These are phyloP conservation scores for Syncephalastrum sp. DNA, from an alignment of 371 early-diverging fungal genomes.

Conservation along the genomic window DNA sequence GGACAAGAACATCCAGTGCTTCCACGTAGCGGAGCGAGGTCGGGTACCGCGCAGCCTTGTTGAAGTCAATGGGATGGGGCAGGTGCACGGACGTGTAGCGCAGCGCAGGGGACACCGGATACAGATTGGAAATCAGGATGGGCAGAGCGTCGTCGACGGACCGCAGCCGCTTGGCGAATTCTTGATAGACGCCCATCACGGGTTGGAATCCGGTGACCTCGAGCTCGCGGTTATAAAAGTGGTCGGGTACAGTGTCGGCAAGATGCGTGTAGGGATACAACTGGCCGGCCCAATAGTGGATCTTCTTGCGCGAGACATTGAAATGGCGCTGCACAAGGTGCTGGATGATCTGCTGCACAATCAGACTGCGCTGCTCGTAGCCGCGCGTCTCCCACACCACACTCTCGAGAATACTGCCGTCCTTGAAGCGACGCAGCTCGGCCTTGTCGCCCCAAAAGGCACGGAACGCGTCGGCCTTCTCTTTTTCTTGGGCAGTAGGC, in stretches of 20 bases:
- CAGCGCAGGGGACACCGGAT: conserved; percentile 64
- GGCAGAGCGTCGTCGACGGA: conserved; percentile 73
- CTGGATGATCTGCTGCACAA: conserved; percentile 78
- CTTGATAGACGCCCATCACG: conserved; percentile 68
- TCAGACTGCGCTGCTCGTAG: conserved; percentile 70
- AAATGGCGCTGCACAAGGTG: conserved; percentile 77
- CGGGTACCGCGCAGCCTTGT: conserved; percentile 38
- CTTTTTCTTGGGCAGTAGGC: conserved; percentile 66
- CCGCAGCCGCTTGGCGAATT: conserved; percentile 68
- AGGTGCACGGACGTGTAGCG: conserved; percentile 76
- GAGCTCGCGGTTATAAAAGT: conserved; percentile 49
- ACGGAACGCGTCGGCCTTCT: conserved; percentile 69
- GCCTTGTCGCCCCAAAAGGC: conserved; percentile 84
- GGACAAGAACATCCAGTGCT: conserved; percentile 77
- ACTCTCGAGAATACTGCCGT: conserved; percentile 81
- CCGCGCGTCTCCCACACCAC: conserved; percentile 79
- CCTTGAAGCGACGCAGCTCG: conserved; percentile 85
- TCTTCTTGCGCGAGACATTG: conserved; percentile 36
- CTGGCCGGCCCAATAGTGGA: conserved; percentile 73
- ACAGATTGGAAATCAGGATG: conserved; percentile 69
- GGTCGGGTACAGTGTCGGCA: conserved; percentile 45
- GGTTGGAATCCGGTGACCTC: conserved; percentile 66
- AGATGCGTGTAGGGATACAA: conserved; percentile 57
- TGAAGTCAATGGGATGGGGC: conserved; percentile 72
- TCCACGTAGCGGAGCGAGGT: conserved; percentile 64